Conservation (phyloP, 179 eudicot genomes). For the Amaranthus tricolor region DNA sequence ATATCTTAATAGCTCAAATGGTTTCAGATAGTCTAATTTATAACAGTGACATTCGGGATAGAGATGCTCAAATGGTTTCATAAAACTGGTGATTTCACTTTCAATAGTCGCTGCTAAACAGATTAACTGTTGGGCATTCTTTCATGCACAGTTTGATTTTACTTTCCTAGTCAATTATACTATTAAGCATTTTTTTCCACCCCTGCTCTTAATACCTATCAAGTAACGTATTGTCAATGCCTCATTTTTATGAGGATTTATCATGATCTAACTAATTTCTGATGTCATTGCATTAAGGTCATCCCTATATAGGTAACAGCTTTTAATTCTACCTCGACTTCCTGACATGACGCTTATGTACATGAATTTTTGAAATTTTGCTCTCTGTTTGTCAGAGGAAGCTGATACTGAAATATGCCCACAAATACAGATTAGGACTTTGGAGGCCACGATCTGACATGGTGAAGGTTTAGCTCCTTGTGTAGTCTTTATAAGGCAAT, state of each 20-base stretch:
- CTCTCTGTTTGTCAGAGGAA: constrained; percentile 58
- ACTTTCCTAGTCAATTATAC: not conserved
- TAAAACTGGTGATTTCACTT: not conserved
- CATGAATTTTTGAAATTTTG: not conserved
- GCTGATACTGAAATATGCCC: constrained; percentile 72
- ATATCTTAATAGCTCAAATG: too few species aligned
- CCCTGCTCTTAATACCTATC: not conserved
- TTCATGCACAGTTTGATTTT: not conserved
- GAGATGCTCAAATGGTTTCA: not conserved
- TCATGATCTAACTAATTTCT: not conserved
- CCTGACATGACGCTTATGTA: not conserved
- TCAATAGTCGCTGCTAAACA: not conserved
- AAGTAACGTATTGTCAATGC: not conserved
- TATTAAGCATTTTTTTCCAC: not conserved
- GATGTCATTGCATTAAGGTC: not conserved
- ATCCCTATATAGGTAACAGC: not conserved
- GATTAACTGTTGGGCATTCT: not conserved
- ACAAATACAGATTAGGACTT: constrained; percentile 73
- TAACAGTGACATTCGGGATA: not conserved
- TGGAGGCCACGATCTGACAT: constrained; percentile 78
- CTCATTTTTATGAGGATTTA: not conserved
- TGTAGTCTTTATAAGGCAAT: not conserved
- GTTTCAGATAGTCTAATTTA: too few species aligned
- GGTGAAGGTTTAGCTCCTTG: constrained; percentile 36
- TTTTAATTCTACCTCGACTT: not conserved